Percentiles rank a stretch among this genome's conserved stretches.
phyloP scores from a whole-genome alignment of 2,329 filamentous ascomycete species.

The Grosmannia serpens region DNA sequence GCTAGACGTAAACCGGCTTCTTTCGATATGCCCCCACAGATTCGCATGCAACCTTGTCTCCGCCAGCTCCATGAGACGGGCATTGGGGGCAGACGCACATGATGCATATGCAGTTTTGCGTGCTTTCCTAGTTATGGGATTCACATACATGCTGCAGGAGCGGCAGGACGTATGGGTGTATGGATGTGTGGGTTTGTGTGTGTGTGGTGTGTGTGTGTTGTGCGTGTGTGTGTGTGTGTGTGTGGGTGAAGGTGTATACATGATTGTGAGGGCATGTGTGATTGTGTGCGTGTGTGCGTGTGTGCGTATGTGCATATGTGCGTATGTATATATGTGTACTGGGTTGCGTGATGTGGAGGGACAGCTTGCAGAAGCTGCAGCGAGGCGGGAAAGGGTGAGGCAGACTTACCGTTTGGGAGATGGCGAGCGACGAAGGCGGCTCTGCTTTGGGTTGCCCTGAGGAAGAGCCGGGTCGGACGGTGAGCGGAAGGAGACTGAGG shows the following conservation, averaged over 20 bases:
- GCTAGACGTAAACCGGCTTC: background rate
- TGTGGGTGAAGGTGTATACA: background rate
- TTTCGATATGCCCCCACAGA: background rate
- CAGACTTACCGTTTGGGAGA: constrained; percentile 34
- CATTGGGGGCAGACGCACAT: background rate
- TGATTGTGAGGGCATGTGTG: background rate
- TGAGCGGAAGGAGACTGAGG: constrained; percentile 36
- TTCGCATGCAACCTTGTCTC: constrained; percentile 4
- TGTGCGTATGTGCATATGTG: background rate
- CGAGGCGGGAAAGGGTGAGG: background rate
- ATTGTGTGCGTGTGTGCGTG: background rate
- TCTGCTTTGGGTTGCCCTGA: constrained; percentile 34
- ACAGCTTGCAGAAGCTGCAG: background rate
- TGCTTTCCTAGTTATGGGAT: background rate
- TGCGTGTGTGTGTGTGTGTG: too few relatives aligned
- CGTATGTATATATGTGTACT: background rate
- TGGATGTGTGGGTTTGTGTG: background rate
- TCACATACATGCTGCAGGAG: background rate
- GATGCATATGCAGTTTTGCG: background rate
- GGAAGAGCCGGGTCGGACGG: constrained; percentile 32
- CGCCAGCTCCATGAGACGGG: background rate
- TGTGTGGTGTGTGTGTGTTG: too few relatives aligned
- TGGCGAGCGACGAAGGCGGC: constrained; percentile 32
- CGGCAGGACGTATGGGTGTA: background rate
- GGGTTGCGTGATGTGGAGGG: background rate